A percentile compares a stretch with the other conserved stretches of the same genome.
Evolutionary conservation across 805 yeast genomes (phyloP).

Genomic region (Sugiyamaella floridensis): DNA sequence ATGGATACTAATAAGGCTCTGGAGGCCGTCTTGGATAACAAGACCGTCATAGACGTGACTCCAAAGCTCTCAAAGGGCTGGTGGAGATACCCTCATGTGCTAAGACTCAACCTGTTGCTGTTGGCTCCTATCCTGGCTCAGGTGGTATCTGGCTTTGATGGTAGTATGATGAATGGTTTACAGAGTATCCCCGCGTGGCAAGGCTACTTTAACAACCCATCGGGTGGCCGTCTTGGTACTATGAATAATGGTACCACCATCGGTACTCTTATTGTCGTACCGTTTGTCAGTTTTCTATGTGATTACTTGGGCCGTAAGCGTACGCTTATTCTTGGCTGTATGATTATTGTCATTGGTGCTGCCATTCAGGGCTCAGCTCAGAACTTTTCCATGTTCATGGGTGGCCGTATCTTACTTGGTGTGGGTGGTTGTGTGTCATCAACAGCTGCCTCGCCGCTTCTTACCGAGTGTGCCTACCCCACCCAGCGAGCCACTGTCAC

Average conservation of each 20-base stretch:
- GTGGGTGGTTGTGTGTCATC: conserved; percentile 76
- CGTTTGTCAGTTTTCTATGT: conserved; percentile 53
- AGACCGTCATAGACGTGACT: conserved; percentile 7
- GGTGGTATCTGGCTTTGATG: conserved; percentile 18
- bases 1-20: conserved; percentile 1
- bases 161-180: conserved; percentile 18
- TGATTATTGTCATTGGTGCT: conserved; percentile 53
- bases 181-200: conserved; percentile 22
- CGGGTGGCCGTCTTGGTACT: conserved; percentile 15
- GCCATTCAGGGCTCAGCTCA: conserved; percentile 37
- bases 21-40: conserved; percentile 6
- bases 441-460: conserved; percentile 70
- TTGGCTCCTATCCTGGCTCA: conserved; percentile 12
- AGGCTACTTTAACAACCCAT: conserved; percentile 16
- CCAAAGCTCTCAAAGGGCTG: conserved; percentile 16
- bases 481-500: conserved; percentile 52
- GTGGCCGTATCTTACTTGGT: conserved; percentile 65
- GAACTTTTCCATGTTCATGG: conserved; percentile 55
- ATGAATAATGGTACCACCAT: conserved; percentile 26
- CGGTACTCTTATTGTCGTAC: conserved; percentile 67
- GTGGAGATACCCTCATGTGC: conserved; percentile 15
- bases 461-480: conserved; percentile 62
- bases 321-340: conserved; percentile 47
- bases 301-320: conserved; percentile 59
- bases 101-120: conserved; percentile 12